phyloP scores from a whole-genome alignment of 176 grass and related monocot species.

The Oropetium thomaeum region DNA sequence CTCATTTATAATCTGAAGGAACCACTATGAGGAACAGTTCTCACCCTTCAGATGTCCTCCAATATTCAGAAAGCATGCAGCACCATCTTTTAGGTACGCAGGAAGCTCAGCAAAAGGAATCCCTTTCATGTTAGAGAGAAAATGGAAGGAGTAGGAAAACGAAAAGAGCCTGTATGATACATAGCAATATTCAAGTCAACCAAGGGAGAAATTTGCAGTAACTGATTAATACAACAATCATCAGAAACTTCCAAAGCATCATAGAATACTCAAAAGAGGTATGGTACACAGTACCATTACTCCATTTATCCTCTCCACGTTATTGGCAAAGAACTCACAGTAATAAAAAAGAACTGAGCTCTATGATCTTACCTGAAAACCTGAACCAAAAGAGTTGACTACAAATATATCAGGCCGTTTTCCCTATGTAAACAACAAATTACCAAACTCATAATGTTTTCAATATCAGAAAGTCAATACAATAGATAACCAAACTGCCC shows the following conservation, averaged over 20 bases:
- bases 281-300: neutral
- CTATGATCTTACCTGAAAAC: constrained; percentile 70
- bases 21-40: constrained; percentile 20
- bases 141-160: constrained; percentile 81
- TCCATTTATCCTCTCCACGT: neutral
- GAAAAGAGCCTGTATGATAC: constrained; percentile 81
- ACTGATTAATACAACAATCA: neutral
- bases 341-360: neutral
- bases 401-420: constrained; percentile 88
- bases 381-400: constrained; percentile 93
- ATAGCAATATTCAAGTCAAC: constrained; percentile 28
- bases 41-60: constrained; percentile 55
- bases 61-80: constrained; percentile 85
- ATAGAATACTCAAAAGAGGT: neutral
- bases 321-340: constrained; percentile 12
- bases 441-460: neutral
- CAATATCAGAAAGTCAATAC: neutral
- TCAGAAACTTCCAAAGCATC: neutral
- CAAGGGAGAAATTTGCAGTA: constrained; percentile 6
- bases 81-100: constrained; percentile 65
- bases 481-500: neutral
- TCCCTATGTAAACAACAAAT: constrained; percentile 48
- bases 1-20: constrained; percentile 20
- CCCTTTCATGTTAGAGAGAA: constrained; percentile 81
- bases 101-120: constrained; percentile 81